Evolutionary conservation across 2,329 filamentous ascomycete genomes (phyloP).

Genomic region (Cadophora malorum): DNA sequence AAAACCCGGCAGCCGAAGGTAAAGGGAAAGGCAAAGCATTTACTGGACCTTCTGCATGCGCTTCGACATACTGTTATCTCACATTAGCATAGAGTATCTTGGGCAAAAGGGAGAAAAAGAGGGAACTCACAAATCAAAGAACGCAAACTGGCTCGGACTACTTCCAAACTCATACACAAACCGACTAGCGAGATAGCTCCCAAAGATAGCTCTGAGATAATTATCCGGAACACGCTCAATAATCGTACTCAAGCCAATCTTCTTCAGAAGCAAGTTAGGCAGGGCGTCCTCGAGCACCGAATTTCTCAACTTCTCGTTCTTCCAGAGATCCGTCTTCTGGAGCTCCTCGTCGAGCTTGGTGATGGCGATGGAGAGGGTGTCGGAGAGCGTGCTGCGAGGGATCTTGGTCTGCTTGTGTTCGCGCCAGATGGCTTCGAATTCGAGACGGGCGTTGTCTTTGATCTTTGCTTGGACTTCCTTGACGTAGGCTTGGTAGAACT

Average conservation of each 20-base stretch:
- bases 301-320: conserved; percentile 77
- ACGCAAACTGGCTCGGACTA: conserved; percentile 92
- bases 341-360: conserved; percentile 97
- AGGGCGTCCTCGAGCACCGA: conserved; percentile 85
- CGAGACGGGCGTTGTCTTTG: conserved; percentile 86
- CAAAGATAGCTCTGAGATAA: conserved; percentile 94
- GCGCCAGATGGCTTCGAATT: conserved; percentile 98
- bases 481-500: conserved; percentile 94
- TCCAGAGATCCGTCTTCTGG: conserved; percentile 91
- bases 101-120: conserved; percentile 10
- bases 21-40: not conserved
- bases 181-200: conserved; percentile 90
- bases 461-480: conserved; percentile 90
- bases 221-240: conserved; percentile 86
- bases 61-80: conserved; percentile 64
- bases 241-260: conserved; percentile 91
- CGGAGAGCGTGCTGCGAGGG: conserved; percentile 84
- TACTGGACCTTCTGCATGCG: conserved; percentile 59
- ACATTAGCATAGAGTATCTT: conserved; percentile 35
- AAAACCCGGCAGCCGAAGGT: too few species aligned
- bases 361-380: conserved; percentile 89
- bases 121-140: conserved; percentile 90
- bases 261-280: conserved; percentile 80
- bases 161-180: conserved; percentile 97
- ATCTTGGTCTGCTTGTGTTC: conserved; percentile 85